These are phyloP conservation scores for Cytidiella melzeri DNA, from an alignment of 768 basidiomycete species.

Conservation along the genomic window DNA sequence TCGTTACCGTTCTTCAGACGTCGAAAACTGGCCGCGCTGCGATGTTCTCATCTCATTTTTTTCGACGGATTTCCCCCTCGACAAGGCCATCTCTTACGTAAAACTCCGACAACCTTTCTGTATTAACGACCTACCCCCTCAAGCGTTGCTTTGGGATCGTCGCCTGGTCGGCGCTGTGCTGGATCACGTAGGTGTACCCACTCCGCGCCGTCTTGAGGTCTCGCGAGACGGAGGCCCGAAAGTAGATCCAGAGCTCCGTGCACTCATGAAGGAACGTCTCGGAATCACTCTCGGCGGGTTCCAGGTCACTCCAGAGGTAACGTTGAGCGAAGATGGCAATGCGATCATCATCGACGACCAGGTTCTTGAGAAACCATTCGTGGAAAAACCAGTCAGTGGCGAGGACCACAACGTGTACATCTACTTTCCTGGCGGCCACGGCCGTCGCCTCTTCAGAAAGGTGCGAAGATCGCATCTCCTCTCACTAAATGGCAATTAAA, in stretches of 20 bases:
- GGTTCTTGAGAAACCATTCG: conserved; percentile 92
- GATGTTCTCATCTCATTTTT: conserved; percentile 98
- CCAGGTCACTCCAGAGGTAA: conserved; percentile 72
- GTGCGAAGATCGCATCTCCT: conserved; percentile 33
- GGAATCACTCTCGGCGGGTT: conserved; percentile 73
- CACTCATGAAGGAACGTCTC: conserved; percentile 66
- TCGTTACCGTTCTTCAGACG: conserved; percentile 46
- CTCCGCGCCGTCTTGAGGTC: conserved; percentile 83
- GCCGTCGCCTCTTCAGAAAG: conserved; percentile 92
- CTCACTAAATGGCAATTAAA: too few species aligned
- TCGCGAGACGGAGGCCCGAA: conserved; percentile 92
- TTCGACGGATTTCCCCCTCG: conserved; percentile 95
- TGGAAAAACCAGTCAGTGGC: conserved; percentile 98
- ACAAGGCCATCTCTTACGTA: conserved; percentile 90
- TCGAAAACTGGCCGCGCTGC: conserved; percentile 96
- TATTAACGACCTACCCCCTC: conserved; percentile 85
- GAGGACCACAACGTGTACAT: conserved; percentile 99
- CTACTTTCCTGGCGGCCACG: conserved; percentile 91
- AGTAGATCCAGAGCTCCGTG: conserved; percentile 67
- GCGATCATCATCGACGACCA: conserved; percentile 91
- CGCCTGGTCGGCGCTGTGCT: conserved; percentile 87
- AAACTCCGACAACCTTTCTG: conserved; percentile 89
- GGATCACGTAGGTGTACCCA: conserved; percentile 90
- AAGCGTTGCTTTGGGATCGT: conserved; percentile 97
- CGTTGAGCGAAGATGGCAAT: conserved; percentile 81